Evolutionary conservation across 2,329 filamentous ascomycete genomes (phyloP).

Genomic region (Diaporthe ilicicola): DNA sequence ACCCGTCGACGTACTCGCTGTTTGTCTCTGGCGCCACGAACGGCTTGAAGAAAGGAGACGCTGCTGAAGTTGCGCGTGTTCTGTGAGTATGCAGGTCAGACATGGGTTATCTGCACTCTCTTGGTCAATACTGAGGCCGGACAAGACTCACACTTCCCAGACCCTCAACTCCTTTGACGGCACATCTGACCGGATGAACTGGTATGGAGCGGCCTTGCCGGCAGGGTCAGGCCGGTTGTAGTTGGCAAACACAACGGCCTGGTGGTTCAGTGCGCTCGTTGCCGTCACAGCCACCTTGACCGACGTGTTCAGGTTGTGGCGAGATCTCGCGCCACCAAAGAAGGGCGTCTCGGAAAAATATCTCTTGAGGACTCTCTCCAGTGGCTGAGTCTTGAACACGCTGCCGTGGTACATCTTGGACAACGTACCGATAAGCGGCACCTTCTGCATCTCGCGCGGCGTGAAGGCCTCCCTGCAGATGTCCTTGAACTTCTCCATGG

Average conservation of each 20-base stretch:
- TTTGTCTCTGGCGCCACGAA: not conserved
- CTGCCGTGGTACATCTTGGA: conserved; percentile 18
- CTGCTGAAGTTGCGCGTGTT: not conserved
- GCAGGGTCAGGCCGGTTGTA: not conserved
- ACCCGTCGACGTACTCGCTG: conserved; percentile 1
- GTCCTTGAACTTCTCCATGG: not conserved
- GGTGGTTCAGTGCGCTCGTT: not conserved
- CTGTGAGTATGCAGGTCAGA: not conserved
- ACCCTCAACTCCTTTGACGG: not conserved
- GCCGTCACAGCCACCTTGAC: conserved; percentile 12
- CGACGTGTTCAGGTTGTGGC: conserved; percentile 9
- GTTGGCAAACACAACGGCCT: not conserved
- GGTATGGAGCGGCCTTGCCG: not conserved
- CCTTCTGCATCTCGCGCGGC: conserved; percentile 14
- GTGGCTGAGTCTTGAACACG: conserved; percentile 4
- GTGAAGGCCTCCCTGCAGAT: conserved; percentile 11
- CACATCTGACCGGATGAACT: not conserved
- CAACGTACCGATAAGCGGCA: not conserved
- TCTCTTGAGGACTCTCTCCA: not conserved
- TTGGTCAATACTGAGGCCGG: too few relatives aligned
- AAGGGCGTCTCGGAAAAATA: conserved; percentile 11
- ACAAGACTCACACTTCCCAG: conserved; percentile 22
- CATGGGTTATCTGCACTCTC: not conserved
- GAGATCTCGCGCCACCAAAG: not conserved
- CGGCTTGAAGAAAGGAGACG: conserved; percentile 3